phyloP scores from a whole-genome alignment of 495 filamentous ascomycete genomes.

The Talaromyces thailandensis region DNA sequence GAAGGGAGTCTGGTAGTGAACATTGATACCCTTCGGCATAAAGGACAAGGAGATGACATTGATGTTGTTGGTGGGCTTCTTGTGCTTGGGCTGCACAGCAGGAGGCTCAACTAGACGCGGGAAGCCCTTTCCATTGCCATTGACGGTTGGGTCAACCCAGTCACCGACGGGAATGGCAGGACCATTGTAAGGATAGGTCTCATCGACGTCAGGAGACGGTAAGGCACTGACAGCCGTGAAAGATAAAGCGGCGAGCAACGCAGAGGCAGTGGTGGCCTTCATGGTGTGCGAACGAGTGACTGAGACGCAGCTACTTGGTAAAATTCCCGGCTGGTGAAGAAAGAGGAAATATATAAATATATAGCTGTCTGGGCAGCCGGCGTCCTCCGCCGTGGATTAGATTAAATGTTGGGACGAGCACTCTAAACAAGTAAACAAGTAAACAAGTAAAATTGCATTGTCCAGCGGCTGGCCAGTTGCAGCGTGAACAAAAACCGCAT shows the following conservation, averaged over 20 bases:
- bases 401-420: neutral
- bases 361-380: neutral
- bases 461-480: neutral
- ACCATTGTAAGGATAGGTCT: conserved; percentile 34
- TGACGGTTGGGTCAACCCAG: conserved; percentile 40
- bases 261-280: conserved; percentile 4
- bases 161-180: conserved; percentile 40
- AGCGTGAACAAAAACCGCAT: neutral
- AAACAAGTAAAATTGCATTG: no score
- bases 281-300: neutral
- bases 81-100: conserved; percentile 34
- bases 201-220: conserved; percentile 25
- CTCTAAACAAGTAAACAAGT: neutral
- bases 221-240: conserved; percentile 9
- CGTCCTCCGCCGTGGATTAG: neutral
- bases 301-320: neutral
- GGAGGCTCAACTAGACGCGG: conserved; percentile 44
- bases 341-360: neutral
- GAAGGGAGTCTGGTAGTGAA: conserved; percentile 48
- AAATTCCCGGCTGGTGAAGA: neutral
- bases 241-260: conserved; percentile 14
- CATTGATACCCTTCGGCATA: conserved; percentile 38
- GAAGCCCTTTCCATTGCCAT: conserved; percentile 45
- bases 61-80: conserved; percentile 41
- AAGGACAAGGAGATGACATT: conserved; percentile 45